Evolutionary conservation across 73 alveolate species (phyloP), one percentile per base, ranked within the genome.

Genomic region (Paramecium sonneborni): DNA sequence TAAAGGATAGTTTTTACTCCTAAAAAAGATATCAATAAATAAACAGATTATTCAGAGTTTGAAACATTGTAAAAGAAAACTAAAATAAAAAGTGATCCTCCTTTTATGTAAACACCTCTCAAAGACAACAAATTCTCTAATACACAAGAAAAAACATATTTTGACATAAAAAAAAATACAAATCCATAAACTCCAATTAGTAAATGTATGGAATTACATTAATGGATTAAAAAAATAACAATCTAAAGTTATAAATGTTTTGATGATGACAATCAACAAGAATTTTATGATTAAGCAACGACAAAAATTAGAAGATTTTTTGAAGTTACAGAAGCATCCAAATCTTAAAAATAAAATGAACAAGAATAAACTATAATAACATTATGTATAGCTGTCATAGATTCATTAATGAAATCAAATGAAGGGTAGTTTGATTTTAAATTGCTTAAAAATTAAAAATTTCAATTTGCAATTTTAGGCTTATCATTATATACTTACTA

Each of bases 181-280:
- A 32, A 6, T 30, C 84, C 84, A 14, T 30, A 62, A 32, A 62
- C 84, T 62, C 84, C 84, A 26, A 62, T 62, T 1, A 62, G 84
- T 62, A 62, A 62, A 62, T 62, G 84, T 30, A 62, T 62, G 84
- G 84, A 62, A 62, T 62, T 62, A 32, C 84, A 62, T 62, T 62
- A 62, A 62, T 62, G 84, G 84, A 62, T 62, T 0, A 62, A 62
- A 26, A 62, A 62, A 26, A 32, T 62, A 3, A 62, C 84, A 7
- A 30, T n/a, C 11, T 10, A 62, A 30, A 30, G 11, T 2, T 62
- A 30, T 62, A 62, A 62, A 30, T 26, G 39, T 30, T 62, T 62
- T 62, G 48, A 26, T 6, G 84, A 62, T 26, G 84, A 62, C 2
- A 15, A 62, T 24, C 46, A 32, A 62, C 12, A 62, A 32, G 84